Percentiles rank a stretch among this genome's conserved stretches.
phyloP scores from a whole-genome alignment of 495 filamentous ascomycete species.

The Aeminium ludgeri region DNA sequence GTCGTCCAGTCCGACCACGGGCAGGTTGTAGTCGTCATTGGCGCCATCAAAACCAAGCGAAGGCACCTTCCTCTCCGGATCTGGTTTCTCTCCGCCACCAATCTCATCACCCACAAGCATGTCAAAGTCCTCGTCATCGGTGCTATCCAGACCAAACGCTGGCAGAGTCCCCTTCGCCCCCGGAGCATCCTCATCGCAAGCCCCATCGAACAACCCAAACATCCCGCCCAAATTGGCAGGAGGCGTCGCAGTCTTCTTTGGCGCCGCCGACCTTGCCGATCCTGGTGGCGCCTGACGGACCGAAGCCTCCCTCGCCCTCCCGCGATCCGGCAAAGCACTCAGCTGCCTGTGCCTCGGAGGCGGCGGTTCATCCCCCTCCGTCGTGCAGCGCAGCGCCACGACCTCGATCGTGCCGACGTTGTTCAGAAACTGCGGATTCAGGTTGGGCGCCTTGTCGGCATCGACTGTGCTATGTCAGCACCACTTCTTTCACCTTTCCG shows the following conservation, averaged over 20 bases:
- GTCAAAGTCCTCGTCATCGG: not conserved
- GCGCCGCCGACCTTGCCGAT: not conserved
- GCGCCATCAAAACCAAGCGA: no score
- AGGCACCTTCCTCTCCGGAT: no score
- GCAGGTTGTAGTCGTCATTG: no score
- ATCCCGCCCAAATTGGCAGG: conserved; percentile 1
- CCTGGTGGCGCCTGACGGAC: not conserved
- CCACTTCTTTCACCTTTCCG: no score
- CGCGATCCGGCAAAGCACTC: no score
- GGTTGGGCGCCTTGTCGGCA: conserved; percentile 17
- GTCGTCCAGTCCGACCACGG: no score
- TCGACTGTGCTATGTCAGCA: conserved; percentile 3
- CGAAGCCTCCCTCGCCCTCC: no score
- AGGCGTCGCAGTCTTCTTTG: conserved; percentile 2
- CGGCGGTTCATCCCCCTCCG: conserved; percentile 1
- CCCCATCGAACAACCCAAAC: conserved; percentile 16
- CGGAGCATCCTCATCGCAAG: not conserved
- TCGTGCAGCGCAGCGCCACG: conserved; percentile 28
- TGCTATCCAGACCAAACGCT: not conserved
- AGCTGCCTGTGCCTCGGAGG: not conserved
- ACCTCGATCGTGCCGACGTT: conserved; percentile 34
- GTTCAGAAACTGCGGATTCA: conserved; percentile 19
- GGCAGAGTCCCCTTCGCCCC: no score
- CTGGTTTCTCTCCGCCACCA: no score
- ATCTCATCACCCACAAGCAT: no score